Conservation (phyloP, 495 filamentous ascomycete genomes). For the Bombardia bombarda region DNA sequence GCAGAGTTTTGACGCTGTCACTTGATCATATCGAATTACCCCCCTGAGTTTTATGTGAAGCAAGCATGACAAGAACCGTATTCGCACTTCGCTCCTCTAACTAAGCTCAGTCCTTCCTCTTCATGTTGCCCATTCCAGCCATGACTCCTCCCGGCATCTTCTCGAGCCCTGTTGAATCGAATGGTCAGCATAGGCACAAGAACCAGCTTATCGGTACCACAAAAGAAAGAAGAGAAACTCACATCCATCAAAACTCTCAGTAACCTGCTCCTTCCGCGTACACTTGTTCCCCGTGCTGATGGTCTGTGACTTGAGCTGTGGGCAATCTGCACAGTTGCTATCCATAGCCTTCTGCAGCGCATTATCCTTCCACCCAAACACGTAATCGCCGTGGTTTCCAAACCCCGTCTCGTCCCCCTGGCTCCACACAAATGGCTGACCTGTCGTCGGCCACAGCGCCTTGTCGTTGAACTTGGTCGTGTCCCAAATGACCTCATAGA, state of each 20-base stretch:
- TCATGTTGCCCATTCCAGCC: neutral
- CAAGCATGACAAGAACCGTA: too few relatives aligned
- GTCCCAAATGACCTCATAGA: constrained; percentile 36
- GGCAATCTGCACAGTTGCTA: constrained; percentile 28
- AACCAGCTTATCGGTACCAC: neutral
- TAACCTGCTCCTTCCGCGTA: constrained; percentile 14
- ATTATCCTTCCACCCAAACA: constrained; percentile 33
- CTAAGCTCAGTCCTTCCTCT: neutral
- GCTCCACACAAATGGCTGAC: constrained; percentile 37
- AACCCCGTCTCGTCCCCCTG: constrained; percentile 32
- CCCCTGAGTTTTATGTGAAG: too few relatives aligned
- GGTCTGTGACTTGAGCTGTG: constrained; percentile 26
- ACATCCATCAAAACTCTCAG: constrained; percentile 33
- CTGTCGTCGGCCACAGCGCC: constrained; percentile 32
- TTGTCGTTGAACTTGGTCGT: constrained; percentile 31
- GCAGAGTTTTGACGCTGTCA: too few relatives aligned
- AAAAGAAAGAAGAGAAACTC: constrained; percentile 15
- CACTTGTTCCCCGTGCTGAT: constrained; percentile 29
- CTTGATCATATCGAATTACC: too few relatives aligned
- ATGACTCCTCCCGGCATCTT: neutral
- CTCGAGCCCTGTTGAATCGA: neutral
- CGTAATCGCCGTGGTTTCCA: constrained; percentile 33
- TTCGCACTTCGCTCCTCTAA: too few relatives aligned
- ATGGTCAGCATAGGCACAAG: neutral
- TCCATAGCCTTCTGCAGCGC: constrained; percentile 33